Evolutionary conservation across 78 protist species (phyloP).

Genomic region (Chrysochromulina tobinii): DNA sequence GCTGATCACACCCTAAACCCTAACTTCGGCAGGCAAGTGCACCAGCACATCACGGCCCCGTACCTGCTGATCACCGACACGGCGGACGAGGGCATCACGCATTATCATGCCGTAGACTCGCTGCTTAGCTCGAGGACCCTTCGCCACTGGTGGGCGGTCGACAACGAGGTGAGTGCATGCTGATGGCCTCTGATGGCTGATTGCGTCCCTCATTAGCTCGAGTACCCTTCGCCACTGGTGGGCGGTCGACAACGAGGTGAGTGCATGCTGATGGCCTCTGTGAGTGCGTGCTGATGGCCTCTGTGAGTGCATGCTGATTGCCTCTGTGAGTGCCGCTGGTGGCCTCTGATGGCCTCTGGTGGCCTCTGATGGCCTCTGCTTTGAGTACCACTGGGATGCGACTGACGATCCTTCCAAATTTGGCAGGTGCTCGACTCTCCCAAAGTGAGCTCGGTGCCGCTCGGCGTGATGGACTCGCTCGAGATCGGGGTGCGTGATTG

Average conservation of each 20-base stretch:
- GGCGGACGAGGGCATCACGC: not conserved
- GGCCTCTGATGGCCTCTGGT: too few species aligned
- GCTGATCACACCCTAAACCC: too few species aligned
- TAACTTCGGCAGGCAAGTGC: not conserved
- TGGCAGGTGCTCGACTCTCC: not conserved
- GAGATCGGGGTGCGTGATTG: too few species aligned
- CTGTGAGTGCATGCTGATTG: too few species aligned
- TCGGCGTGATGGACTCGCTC: not conserved
- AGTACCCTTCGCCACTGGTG: not conserved
- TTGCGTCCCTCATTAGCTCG: not conserved
- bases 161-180: not conserved
- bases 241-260: not conserved
- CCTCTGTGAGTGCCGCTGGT: not conserved
- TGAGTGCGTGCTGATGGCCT: too few species aligned
- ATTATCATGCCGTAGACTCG: not conserved
- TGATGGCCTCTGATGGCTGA: too few species aligned
- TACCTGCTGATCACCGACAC: not conserved
- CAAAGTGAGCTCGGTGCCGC: not conserved
- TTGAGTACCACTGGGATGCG: too few species aligned
- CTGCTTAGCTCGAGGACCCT: not conserved
- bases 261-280: too few species aligned
- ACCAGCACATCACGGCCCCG: not conserved
- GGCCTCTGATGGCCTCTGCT: too few species aligned
- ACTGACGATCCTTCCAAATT: too few species aligned
- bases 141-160: not conserved